Conservation (phyloP, 371 early-diverging fungal genomes). For the Mucor indicus region DNA sequence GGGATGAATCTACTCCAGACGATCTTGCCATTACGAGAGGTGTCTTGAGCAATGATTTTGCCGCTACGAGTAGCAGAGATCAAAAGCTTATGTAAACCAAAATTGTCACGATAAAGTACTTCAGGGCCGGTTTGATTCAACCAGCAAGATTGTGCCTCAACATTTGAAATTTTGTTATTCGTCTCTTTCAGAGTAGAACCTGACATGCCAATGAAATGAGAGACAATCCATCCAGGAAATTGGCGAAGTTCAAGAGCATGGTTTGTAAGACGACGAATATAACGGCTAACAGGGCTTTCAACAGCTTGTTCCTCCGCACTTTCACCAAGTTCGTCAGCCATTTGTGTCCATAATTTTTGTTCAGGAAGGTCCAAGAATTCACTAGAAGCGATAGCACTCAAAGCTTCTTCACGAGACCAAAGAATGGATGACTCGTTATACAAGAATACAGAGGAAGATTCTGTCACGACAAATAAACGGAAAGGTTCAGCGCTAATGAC, state of each 20-base stretch:
- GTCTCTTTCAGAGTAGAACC: slow-evolving; percentile 15
- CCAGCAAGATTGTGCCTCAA: slow-evolving; percentile 35
- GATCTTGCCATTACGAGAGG: slow-evolving; percentile 64
- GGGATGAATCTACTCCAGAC: slow-evolving; percentile 69
- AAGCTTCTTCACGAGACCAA: slow-evolving; percentile 87
- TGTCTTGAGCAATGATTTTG: slow-evolving; percentile 81
- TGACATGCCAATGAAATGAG: slow-evolving; percentile 23
- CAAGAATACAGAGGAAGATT: slow-evolving; percentile 58
- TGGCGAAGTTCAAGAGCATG: slow-evolving; percentile 53
- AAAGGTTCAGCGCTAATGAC: slow-evolving; percentile 18
- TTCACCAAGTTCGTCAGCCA: slow-evolving; percentile 68
- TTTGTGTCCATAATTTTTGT: slow-evolving; percentile 69
- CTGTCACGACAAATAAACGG: slow-evolving; percentile 44
- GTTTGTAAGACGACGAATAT: slow-evolving; percentile 60
- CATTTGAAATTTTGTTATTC: slow-evolving; percentile 1
- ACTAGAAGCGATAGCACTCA: slow-evolving; percentile 65
- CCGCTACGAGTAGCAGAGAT: slow-evolving; percentile 76
- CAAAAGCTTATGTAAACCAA: slow-evolving; percentile 84
- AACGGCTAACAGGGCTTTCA: slow-evolving; percentile 55
- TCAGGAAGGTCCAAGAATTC: slow-evolving; percentile 85
- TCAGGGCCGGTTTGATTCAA: slow-evolving; percentile 14
- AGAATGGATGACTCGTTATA: slow-evolving; percentile 35
- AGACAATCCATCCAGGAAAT: slow-evolving; percentile 26
- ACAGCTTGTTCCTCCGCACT: slow-evolving; percentile 40
- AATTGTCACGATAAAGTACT: slow-evolving; percentile 65